These are phyloP conservation scores for Fragilaria radians DNA, from an alignment of 108 stramenopile species.

Conservation along the genomic window DNA sequence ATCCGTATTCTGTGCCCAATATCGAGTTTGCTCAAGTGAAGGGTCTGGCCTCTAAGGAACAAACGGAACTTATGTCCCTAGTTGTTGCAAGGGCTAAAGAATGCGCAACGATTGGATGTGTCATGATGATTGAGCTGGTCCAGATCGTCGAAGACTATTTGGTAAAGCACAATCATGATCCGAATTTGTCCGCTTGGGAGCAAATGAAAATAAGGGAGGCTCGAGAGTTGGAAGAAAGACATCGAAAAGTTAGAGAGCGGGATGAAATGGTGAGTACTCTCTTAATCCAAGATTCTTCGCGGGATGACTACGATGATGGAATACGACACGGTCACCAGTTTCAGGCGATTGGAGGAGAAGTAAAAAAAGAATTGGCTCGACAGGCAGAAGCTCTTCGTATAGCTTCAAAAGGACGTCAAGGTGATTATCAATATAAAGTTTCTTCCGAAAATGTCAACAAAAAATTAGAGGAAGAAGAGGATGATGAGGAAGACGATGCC, in stretches of 20 bases:
- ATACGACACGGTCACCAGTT: not conserved
- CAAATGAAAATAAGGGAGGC: slow-evolving; percentile 50
- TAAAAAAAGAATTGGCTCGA: slow-evolving; percentile 33
- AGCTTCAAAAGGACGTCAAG: slow-evolving; percentile 18
- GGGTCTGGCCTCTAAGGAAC: slow-evolving; percentile 30
- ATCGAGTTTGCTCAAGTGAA: slow-evolving; percentile 43
- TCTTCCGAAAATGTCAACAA: slow-evolving; percentile 11
- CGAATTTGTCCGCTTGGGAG: slow-evolving; percentile 54
- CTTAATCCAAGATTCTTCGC: not conserved
- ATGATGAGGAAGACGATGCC: slow-evolving; percentile 32
- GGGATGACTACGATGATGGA: not conserved
- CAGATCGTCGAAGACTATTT: slow-evolving; percentile 69
- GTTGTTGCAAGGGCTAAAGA: slow-evolving; percentile 40
- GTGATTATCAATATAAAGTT: slow-evolving; percentile 1
- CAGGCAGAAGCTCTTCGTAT: slow-evolving; percentile 36
- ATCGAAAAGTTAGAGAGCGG: slow-evolving; percentile 12
- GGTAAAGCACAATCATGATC: slow-evolving; percentile 46
- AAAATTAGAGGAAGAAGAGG: slow-evolving; percentile 12
- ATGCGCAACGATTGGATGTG: slow-evolving; percentile 42
- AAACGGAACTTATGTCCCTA: slow-evolving; percentile 24
- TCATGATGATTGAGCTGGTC: slow-evolving; percentile 73
- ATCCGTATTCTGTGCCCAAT: slow-evolving; percentile 61
- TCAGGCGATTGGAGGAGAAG: slow-evolving; percentile 19
- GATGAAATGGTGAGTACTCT: slow-evolving; percentile 10
- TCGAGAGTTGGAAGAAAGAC: slow-evolving; percentile 17